Evolutionary conservation across 345 rosid species (phyloP), one percentile per base, ranked within the genome.

Genomic region (Eucalyptus pumila): DNA sequence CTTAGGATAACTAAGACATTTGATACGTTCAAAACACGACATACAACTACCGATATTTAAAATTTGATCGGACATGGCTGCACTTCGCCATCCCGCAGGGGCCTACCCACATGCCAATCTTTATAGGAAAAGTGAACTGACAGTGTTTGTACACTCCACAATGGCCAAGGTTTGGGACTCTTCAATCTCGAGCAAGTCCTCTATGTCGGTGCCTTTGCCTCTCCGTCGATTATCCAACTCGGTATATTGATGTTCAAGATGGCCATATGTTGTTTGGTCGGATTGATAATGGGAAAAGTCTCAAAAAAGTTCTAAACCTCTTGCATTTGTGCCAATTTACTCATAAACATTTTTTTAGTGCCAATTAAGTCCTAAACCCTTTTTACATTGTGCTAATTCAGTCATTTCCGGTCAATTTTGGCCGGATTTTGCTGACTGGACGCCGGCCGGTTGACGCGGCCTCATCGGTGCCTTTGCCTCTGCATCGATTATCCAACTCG

Each of bases 251-350:
- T n/a, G 76, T 65, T 65, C 76, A 65, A 65, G 37, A 32, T 65
- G 72, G 37, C 37, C 37, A 14, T n/a, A n/a, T 4, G 19, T n/a
- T n/a, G 72, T 65, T 65, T 65, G 76, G 76, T n/a, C 9, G 21
- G 76, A 49, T 49, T 49, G 0, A 14, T 49, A 49, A 49, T 5
- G 5, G 50, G 6, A 49, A 49, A 49, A 49, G 50, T 49, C 3
- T 6, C 16, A 49, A 49, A 49, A 49, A 14, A 13, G 6, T 49
- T 0, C 1, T 49, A 49, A 49, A 49, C 0, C 0, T 49, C 13
- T 48, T 48, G 5, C 4, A 48, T 48, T 48, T 12, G 0, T 12
- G 2, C 0, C 49, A 48, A 48, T 48, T 12, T 4, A 48, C 2
- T 12, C 13, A 4, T 48, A 48, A 48, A 48, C 4, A 11, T 47